Percentiles rank a stretch among this genome's conserved stretches.
Conservation (phyloP, 257 asterid species). For the Catharanthus roseus region DNA sequence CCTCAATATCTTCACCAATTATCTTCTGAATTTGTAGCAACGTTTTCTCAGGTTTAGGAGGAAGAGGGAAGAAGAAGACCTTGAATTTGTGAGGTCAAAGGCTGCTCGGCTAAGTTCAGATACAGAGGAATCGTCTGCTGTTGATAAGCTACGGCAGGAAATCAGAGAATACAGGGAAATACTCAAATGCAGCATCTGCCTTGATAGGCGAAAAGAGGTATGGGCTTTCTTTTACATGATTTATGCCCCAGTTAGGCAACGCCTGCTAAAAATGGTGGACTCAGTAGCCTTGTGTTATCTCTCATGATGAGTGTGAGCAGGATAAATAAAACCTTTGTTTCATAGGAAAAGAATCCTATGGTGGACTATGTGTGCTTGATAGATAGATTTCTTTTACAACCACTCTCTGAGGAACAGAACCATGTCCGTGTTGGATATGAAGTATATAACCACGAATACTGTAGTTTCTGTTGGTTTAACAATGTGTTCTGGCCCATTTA, state of each 20-base stretch:
- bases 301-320: neutral
- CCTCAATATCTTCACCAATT: neutral
- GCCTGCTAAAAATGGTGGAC: neutral
- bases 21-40: neutral
- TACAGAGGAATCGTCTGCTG: conserved; percentile 57
- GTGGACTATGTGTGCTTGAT: neutral
- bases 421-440: neutral
- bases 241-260: neutral
- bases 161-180: conserved; percentile 80
- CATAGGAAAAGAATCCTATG: neutral
- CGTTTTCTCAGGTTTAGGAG: conserved; percentile 56
- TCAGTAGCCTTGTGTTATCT: too few species aligned
- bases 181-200: conserved; percentile 86
- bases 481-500: neutral
- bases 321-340: neutral
- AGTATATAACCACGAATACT: too few species aligned
- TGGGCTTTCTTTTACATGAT: neutral
- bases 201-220: conserved; percentile 94
- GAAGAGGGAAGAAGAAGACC: conserved; percentile 80
- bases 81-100: conserved; percentile 66
- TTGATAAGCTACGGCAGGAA: conserved; percentile 75
- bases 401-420: neutral
- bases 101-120: conserved; percentile 48
- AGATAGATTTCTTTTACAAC: neutral
- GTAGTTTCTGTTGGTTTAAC: neutral